Conservation (phyloP, 495 filamentous ascomycete species). For the Collariella sp. region DNA sequence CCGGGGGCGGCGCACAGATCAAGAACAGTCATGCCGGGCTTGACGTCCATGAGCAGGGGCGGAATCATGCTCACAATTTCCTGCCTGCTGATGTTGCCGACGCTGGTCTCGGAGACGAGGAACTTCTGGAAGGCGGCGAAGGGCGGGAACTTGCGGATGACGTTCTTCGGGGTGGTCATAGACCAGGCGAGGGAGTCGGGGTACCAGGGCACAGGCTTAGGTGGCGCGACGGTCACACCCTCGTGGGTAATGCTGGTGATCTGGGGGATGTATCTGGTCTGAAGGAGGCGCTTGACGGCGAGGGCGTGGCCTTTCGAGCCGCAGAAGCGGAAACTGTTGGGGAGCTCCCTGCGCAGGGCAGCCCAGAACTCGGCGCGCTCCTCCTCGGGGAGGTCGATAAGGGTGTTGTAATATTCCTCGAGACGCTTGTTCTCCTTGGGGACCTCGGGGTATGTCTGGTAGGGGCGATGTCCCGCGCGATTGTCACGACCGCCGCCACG, state of each 20-base stretch:
- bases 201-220: constrained; percentile 76
- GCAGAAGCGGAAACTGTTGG: constrained; percentile 93
- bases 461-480: constrained; percentile 22
- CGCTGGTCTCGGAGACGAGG: constrained; percentile 92
- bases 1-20: constrained; percentile 96
- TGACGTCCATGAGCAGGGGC: constrained; percentile 82
- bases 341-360: constrained; percentile 68
- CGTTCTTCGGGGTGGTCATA: constrained; percentile 93
- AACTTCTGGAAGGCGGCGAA: constrained; percentile 96
- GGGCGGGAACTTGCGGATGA: constrained; percentile 80
- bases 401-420: constrained; percentile 73
- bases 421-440: constrained; percentile 65
- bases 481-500: constrained; percentile 18
- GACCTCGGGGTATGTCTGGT: constrained; percentile 49
- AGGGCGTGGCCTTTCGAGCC: constrained; percentile 88
- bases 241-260: constrained; percentile 75
- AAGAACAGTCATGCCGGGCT: constrained; percentile 82
- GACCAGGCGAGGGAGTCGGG: constrained; percentile 89
- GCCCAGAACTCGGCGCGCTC: constrained; percentile 77
- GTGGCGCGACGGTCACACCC: constrained; percentile 69
- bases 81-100: constrained; percentile 94
- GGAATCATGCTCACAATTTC: constrained; percentile 99
- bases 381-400: constrained; percentile 60
- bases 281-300: constrained; percentile 72
- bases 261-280: constrained; percentile 80